Evolutionary conservation across 306 rosid species (phyloP), one percentile per base, ranked within the genome.

Genomic region (Begonia loranthoides): DNA sequence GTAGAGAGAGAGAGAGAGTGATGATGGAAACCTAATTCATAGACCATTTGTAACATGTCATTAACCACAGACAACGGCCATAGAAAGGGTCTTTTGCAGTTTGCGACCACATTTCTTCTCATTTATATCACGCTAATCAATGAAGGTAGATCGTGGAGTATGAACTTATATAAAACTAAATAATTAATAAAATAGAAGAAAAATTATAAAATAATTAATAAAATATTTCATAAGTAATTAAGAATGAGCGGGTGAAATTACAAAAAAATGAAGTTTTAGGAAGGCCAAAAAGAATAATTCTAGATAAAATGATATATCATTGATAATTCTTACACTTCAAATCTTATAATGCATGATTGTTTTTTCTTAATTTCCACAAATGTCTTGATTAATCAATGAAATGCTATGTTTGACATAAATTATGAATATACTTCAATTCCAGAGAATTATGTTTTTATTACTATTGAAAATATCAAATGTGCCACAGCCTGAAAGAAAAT

Each of bases 21-120:
- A 67, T 67, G 55, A 56, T 49, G 34, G 40, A 58, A 65, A 51
- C 54, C 69, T 38, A 65, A 43, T 11, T 12, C 41, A 9, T 19
- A 51, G 40, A 51, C 28, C n/a, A 51, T 22, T 17, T 16, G 12
- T 49, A 49, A 44, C 5, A 7, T 21, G 28, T 21, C 13, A 9
- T 16, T 49, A 28, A 14, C 13, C 12, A 13, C 13, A 10, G 22
- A 49, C 28, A 16, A 11, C 51, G 14, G 15, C 5, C 9, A 28
- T 28, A 24, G 2, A 24, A 24, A 24, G 5, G 34, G 34, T 24
- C 34, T 24, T 24, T 24, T 24, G 36, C 36, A 4, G 36, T 28
- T 28, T 3, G 36, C 4, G 36, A 28, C 36, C 36, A 28, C 36
- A 28, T 28, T 24, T 28, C 36, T 28, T 28, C 5, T 48, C 19